phyloP scores from a whole-genome alignment of 2,329 filamentous ascomycete genomes.

The Sporothrix globosa region DNA sequence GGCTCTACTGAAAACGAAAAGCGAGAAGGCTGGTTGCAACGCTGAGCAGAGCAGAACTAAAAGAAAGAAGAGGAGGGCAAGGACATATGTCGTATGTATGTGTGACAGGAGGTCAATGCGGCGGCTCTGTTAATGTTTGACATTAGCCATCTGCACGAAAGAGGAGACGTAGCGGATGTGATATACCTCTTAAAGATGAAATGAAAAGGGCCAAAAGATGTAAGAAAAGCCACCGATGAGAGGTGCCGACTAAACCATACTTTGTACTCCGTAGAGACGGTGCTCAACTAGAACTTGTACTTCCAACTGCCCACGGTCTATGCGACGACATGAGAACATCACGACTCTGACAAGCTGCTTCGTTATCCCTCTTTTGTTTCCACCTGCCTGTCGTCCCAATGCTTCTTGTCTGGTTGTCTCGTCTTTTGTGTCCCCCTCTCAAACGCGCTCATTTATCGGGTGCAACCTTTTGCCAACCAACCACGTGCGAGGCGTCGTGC shows the following conservation, averaged over 20 bases:
- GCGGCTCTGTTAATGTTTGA: conserved; percentile 7
- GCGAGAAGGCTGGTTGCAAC: not conserved
- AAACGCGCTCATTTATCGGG: conserved; percentile 11
- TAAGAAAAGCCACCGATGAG: no score
- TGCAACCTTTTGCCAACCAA: conserved; percentile 3
- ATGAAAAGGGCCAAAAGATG: not conserved
- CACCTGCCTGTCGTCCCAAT: not conserved
- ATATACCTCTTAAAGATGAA: conserved; percentile 11
- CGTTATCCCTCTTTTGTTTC: not conserved
- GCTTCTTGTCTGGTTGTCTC: not conserved
- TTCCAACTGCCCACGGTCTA: not conserved
- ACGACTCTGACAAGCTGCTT: conserved; percentile 2
- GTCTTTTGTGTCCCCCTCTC: not conserved
- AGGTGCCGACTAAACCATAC: no score
- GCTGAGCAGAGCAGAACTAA: not conserved
- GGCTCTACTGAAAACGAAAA: not conserved
- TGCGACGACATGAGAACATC: not conserved
- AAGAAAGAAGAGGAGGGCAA: not conserved
- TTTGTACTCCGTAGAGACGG: not conserved
- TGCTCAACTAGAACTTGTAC: not conserved
- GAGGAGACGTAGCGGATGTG: conserved; percentile 1
- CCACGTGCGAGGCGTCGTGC: conserved; percentile 8
- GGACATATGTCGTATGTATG: not conserved
- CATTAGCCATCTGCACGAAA: conserved; percentile 23
- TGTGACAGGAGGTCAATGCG: conserved; percentile 25